Percentiles rank a stretch among this genome's conserved stretches.
These are phyloP conservation scores for Leccinum longicurvipes DNA, from an alignment of 768 basidiomycete species.

Conservation along the genomic window DNA sequence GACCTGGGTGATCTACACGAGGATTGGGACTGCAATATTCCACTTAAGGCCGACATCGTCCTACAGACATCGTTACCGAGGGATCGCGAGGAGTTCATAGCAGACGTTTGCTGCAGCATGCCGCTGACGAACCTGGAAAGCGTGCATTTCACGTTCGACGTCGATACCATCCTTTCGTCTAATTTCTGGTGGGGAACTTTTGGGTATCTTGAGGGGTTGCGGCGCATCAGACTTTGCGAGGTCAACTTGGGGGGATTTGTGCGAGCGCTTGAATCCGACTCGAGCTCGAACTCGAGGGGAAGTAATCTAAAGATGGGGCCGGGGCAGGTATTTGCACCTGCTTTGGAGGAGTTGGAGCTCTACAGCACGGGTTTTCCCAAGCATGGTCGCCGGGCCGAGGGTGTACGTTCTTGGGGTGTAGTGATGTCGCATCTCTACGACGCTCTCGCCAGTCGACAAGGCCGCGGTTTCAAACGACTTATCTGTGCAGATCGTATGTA, in stretches of 20 bases:
- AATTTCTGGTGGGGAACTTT: slow-evolving; percentile 18
- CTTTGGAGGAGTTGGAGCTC: slow-evolving; percentile 15
- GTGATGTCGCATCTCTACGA: slow-evolving; percentile 13
- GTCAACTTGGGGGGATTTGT: slow-evolving; percentile 11
- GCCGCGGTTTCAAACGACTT: slow-evolving; percentile 13
- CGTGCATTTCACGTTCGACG: slow-evolving; percentile 11
- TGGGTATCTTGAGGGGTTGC: slow-evolving; percentile 13
- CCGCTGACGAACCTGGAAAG: slow-evolving; percentile 11
- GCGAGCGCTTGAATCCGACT: not conserved
- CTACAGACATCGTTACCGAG: slow-evolving; percentile 2
- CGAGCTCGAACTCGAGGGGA: not conserved
- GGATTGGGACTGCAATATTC: slow-evolving; percentile 19
- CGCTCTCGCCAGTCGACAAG: slow-evolving; percentile 14
- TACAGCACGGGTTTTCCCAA: slow-evolving; percentile 6
- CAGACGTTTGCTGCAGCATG: slow-evolving; percentile 11
- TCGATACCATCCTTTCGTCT: slow-evolving; percentile 2
- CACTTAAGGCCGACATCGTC: slow-evolving; percentile 16
- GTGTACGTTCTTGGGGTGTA: slow-evolving; percentile 2
- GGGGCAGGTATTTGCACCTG: slow-evolving; percentile 12
- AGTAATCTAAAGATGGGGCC: not conserved
- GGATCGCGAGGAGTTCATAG: slow-evolving; percentile 13
- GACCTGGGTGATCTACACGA: slow-evolving; percentile 8
- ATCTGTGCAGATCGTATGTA: slow-evolving; percentile 9
- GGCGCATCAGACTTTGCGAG: slow-evolving; percentile 7
- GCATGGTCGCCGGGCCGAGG: not conserved